A percentile compares a stretch with the other conserved stretches of the same genome.
Conservation (phyloP, 345 rosid genomes). For the Acer campestre region DNA sequence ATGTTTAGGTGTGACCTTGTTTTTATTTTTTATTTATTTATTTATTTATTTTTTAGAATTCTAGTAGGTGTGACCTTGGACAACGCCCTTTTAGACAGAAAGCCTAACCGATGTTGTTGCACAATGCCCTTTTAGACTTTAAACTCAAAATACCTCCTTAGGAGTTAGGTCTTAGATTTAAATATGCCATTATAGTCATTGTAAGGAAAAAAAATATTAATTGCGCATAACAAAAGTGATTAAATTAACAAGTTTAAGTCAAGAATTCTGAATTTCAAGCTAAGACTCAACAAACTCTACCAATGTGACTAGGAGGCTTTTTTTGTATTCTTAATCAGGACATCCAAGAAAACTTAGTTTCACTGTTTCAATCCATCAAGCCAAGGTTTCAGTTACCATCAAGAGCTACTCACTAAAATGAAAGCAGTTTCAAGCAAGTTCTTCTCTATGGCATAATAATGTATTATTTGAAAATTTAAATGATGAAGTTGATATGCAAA, state of each 20-base stretch:
- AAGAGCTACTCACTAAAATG: background rate
- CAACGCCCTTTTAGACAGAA: background rate
- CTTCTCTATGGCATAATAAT: background rate
- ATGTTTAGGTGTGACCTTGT: background rate
- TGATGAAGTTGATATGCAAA: background rate
- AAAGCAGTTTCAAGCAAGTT: background rate
- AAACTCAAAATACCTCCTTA: background rate
- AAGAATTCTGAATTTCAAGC: no score
- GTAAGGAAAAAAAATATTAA: background rate
- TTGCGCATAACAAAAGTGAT: background rate
- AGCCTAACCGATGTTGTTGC: background rate
- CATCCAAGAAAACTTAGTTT: background rate
- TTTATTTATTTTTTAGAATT: background rate
- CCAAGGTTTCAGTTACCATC: background rate
- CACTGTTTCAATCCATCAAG: background rate
- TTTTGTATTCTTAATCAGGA: no score
- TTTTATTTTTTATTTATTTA: no score
- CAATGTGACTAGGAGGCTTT: no score
- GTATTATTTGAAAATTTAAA: background rate
- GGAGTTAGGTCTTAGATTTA: no score
- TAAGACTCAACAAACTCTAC: no score
- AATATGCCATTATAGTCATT: background rate
- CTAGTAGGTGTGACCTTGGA: background rate
- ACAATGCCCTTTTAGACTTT: background rate
- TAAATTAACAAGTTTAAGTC: no score